These are phyloP conservation scores for Ogataea neopini DNA, from an alignment of 805 yeast genomes.

Conservation along the genomic window DNA sequence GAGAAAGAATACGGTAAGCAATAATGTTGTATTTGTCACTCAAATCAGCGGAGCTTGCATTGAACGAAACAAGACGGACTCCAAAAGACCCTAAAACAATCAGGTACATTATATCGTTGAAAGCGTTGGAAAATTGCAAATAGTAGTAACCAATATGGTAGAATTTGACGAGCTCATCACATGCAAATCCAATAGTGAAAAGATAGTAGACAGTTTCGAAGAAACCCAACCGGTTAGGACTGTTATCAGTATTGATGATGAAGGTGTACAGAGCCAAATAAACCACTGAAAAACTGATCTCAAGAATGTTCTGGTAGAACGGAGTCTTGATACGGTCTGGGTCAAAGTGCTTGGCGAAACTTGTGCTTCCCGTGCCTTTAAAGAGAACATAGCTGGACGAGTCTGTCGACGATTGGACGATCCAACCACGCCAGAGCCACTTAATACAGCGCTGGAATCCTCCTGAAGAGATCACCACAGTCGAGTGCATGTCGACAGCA, in stretches of 20 bases:
- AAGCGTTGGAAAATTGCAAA: conserved; percentile 75
- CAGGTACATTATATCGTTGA: conserved; percentile 69
- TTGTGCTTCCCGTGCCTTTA: conserved; percentile 55
- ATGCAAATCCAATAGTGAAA: conserved; percentile 63
- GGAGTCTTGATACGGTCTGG: conserved; percentile 88
- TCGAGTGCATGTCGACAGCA: conserved; percentile 83
- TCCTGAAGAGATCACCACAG: conserved; percentile 71
- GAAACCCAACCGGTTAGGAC: conserved; percentile 36
- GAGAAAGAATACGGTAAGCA: conserved; percentile 68
- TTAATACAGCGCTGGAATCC: conserved; percentile 85
- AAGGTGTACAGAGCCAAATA: conserved; percentile 63
- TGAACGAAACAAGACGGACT: conserved; percentile 50
- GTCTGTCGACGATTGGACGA: conserved; percentile 69
- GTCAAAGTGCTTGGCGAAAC: conserved; percentile 64
- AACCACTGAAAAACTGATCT: conserved; percentile 63
- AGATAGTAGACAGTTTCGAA: conserved; percentile 60
- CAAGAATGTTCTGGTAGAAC: conserved; percentile 72
- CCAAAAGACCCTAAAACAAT: conserved; percentile 54
- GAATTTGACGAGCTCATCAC: conserved; percentile 69
- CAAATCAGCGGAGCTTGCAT: conserved; percentile 29
- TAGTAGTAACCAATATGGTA: conserved; percentile 76
- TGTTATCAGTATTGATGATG: conserved; percentile 60
- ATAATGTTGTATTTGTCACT: conserved; percentile 26
- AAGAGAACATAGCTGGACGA: conserved; percentile 70
- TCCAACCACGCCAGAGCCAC: conserved; percentile 96